A percentile compares a stretch with the other conserved stretches of the same genome.
phyloP scores from a whole-genome alignment of 768 basidiomycete genomes.

The Naganishia vaughanmartiniae region DNA sequence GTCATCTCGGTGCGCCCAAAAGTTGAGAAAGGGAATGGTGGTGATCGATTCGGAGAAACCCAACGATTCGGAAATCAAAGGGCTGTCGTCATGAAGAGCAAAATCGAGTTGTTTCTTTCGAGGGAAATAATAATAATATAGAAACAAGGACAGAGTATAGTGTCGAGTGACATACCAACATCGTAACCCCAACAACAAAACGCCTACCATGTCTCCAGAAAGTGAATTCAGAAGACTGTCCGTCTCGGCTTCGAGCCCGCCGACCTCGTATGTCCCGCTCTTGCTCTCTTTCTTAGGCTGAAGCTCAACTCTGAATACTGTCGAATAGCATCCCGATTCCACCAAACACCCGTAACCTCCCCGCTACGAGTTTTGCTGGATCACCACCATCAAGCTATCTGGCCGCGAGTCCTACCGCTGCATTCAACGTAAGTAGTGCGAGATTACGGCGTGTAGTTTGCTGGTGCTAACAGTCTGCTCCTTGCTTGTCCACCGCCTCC shows the following conservation, averaged over 20 bases:
- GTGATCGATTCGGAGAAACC: too few relatives aligned
- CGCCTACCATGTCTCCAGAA: conserved; percentile 18
- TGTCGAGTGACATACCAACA: not conserved
- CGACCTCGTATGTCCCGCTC: conserved; percentile 43
- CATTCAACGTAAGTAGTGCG: conserved; percentile 35
- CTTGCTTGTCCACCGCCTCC: not conserved
- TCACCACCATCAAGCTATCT: conserved; percentile 35
- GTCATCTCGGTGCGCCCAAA: not conserved
- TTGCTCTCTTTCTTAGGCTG: not conserved
- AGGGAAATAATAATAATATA: not conserved
- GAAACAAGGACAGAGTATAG: not conserved
- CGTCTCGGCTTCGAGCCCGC: conserved; percentile 51
- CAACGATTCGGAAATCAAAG: conserved; percentile 18
- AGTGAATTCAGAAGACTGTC: conserved; percentile 41
- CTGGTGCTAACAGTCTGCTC: conserved; percentile 24
- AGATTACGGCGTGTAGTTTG: conserved; percentile 8
- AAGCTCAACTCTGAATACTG: not conserved
- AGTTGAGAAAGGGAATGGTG: too few relatives aligned
- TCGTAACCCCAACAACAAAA: not conserved
- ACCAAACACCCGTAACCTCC: conserved; percentile 46
- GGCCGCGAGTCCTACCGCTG: conserved; percentile 39
- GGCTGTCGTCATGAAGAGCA: not conserved
- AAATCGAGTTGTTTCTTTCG: not conserved
- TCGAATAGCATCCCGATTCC: conserved; percentile 50
- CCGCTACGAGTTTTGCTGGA: conserved; percentile 42